These are phyloP conservation scores for Exophiala dermatitidis DNA, from an alignment of 2,329 filamentous ascomycete genomes.

Conservation along the genomic window DNA sequence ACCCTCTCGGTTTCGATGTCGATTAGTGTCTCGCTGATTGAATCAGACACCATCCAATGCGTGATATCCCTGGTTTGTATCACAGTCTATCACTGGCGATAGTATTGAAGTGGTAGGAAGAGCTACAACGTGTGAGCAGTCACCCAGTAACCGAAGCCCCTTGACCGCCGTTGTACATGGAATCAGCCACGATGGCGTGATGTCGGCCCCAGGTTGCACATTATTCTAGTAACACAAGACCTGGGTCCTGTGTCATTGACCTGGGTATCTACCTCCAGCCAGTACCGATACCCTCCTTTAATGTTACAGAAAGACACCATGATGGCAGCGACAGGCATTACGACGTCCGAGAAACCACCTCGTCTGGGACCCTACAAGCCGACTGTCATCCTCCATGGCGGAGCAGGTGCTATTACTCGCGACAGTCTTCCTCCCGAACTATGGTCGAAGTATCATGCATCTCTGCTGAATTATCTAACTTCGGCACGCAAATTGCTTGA, in stretches of 20 bases:
- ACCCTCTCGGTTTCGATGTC: not conserved
- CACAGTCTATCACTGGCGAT: too few species aligned
- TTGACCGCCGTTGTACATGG: not conserved
- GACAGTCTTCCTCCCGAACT: slow-evolving; percentile 51
- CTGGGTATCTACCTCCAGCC: too few species aligned
- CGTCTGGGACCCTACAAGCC: slow-evolving; percentile 39
- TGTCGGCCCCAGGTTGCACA: slow-evolving; percentile 1
- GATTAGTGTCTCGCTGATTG: not conserved
- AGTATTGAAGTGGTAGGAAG: not conserved
- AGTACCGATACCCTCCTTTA: not conserved
- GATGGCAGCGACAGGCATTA: not conserved
- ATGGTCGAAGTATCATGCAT: slow-evolving; percentile 52
- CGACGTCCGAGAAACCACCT: slow-evolving; percentile 3
- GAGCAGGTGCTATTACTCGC: slow-evolving; percentile 62
- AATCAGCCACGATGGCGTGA: slow-evolving; percentile 12
- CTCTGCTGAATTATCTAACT: slow-evolving; percentile 56
- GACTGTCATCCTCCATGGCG: slow-evolving; percentile 63
- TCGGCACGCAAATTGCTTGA: slow-evolving; percentile 38
- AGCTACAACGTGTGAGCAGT: not conserved
- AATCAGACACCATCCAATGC: not conserved
- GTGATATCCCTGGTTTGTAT: not conserved
- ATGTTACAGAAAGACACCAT: not conserved
- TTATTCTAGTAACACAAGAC: not conserved
- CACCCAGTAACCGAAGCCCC: too few species aligned
- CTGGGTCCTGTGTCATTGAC: too few species aligned